A percentile compares a stretch with the other conserved stretches of the same genome.
Conservation (phyloP, 495 filamentous ascomycete species). For the Xylaria intraflava region DNA sequence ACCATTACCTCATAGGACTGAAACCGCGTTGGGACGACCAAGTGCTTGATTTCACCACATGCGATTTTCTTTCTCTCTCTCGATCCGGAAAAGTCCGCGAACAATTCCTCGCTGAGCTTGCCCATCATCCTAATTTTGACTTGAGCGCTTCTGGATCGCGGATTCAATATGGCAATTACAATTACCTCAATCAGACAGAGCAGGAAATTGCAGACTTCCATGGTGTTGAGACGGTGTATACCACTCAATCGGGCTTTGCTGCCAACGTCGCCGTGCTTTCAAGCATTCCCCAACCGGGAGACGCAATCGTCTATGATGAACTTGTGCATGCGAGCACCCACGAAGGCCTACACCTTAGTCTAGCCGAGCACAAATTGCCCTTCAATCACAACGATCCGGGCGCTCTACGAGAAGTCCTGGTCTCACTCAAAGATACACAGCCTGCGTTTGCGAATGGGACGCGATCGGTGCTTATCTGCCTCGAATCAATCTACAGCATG, state of each 20-base stretch:
- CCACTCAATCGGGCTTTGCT: constrained; percentile 57
- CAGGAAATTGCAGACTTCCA: constrained; percentile 55
- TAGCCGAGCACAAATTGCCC: constrained; percentile 36
- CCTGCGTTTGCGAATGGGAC: constrained; percentile 26
- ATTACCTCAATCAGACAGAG: constrained; percentile 52
- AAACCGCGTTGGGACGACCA: too few relatives aligned
- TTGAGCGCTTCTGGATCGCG: constrained; percentile 37
- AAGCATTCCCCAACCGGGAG: constrained; percentile 52
- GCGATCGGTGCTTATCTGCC: constrained; percentile 40
- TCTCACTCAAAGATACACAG: constrained; percentile 27
- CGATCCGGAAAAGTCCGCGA: constrained; percentile 18
- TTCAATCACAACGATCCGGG: constrained; percentile 52
- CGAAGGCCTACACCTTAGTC: constrained; percentile 54
- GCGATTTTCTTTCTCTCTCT: constrained; percentile 38
- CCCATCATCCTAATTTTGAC: constrained; percentile 13
- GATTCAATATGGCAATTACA: constrained; percentile 51
- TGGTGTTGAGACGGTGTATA: constrained; percentile 42
- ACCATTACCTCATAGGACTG: too few relatives aligned
- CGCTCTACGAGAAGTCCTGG: constrained; percentile 39
- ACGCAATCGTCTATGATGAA: constrained; percentile 58
- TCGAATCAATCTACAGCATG: constrained; percentile 65
- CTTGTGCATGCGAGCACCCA: constrained; percentile 60
- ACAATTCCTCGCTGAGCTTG: constrained; percentile 34
- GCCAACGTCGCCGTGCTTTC: constrained; percentile 54
- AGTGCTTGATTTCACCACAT: constrained; percentile 45